Base-by-base conservation (phyloP, 352 stramenopile species). In the Globisporangium takayamanum region DNA sequence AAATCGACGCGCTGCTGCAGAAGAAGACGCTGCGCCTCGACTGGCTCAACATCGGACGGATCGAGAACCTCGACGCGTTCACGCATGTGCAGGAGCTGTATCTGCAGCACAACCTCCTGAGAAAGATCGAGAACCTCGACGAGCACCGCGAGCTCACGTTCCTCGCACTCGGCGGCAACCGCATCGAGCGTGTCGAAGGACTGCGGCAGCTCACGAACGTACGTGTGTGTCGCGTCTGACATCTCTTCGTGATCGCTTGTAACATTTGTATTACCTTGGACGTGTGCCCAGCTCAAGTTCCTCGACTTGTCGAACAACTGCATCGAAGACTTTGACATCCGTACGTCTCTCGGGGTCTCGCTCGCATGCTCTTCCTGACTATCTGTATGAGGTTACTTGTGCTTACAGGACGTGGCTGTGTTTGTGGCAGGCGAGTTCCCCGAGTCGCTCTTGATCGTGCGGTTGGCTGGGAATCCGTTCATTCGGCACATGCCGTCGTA, bases 1-100 rank as follows among this genome's bases (percentile, higher is more conserved):
- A 87, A 56, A 75, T 85, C n/a, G 57, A 73, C 8, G 44, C 51
- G 7, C 60, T 92, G 49, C 60, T 92, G 36, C 47, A 60, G 20
- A 81, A 83, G 55, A 87, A 83, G 65, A 60, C 74, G 30, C 55
- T 92, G 44, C 73, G 82, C 4, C 47, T 92, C 5, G 82, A 92
- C 69, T 90, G 78, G 82, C 70, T 88, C 36, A 78, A 76, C 55
- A 74, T 92, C 28, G 69, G 73, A 33, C 69, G 72, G 51, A 88
- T 92, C 41, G 82, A 92, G 54, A 90, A 92, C 48, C 53, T 92
- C 4, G 79, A 92, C 30, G 80, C 71, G 49, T 89, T 89, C 51
- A 85, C 74, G 33, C 79, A 90, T 49, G 63, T 92, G 36, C 68
- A 87, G 46, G 80, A 90, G 58, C 55, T 92, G 30, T 90, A 90